These are phyloP conservation scores for Neospora caninum DNA, from an alignment of 169 alveolate species.

Conservation along the genomic window DNA sequence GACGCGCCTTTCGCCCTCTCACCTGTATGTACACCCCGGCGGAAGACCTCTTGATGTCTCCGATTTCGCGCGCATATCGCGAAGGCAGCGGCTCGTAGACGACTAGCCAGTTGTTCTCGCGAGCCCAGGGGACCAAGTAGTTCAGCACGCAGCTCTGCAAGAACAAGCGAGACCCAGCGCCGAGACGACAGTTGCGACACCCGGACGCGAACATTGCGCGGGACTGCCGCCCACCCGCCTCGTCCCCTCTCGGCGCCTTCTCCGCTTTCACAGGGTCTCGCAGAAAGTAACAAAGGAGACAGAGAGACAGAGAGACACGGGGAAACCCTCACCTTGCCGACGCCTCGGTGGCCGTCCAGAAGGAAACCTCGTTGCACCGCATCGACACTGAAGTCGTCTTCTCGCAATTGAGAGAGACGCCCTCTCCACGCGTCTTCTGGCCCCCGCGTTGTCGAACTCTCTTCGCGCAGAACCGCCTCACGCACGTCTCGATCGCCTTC, in stretches of 20 bases:
- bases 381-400: neutral
- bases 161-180: too few species aligned
- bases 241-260: too few species aligned
- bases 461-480: too few species aligned
- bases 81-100: slow-evolving; percentile 67
- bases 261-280: too few species aligned
- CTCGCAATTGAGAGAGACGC: neutral
- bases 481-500: neutral
- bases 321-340: slow-evolving; percentile 44
- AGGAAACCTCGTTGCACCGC: slow-evolving; percentile 56
- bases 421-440: neutral
- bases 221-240: too few species aligned
- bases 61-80: slow-evolving; percentile 57
- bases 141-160: slow-evolving; percentile 61
- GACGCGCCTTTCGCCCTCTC: neutral
- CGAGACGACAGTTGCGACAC: too few species aligned
- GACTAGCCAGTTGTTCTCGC: slow-evolving; percentile 70
- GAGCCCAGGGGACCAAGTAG: slow-evolving; percentile 61
- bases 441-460: too few species aligned
- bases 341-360: slow-evolving; percentile 71
- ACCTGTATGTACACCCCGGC: slow-evolving; percentile 71
- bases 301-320: too few species aligned
- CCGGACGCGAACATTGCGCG: too few species aligned
- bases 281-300: too few species aligned
- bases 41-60: slow-evolving; percentile 60